Conservation (phyloP, 345 rosid genomes). For the Geranium rotundifolium region DNA sequence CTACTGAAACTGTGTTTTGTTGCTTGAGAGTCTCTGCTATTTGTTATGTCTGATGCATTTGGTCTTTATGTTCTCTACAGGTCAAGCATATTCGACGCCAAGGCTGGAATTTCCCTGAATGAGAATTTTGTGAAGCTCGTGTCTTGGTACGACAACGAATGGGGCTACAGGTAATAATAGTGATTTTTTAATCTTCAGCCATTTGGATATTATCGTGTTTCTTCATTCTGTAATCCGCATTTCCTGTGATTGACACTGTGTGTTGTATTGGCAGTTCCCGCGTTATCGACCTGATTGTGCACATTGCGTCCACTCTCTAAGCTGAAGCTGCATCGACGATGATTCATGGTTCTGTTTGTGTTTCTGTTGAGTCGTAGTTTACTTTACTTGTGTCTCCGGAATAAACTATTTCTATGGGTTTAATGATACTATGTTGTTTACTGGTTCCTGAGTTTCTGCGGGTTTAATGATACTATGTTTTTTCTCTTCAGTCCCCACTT, state of each 20-base stretch:
- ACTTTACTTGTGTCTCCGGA: no score
- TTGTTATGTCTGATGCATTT: no score
- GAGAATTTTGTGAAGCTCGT: not conserved
- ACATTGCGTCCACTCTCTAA: constrained; percentile 23
- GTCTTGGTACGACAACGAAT: not conserved
- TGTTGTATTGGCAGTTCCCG: constrained; percentile 36
- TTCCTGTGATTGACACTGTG: not conserved
- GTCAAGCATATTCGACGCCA: not conserved
- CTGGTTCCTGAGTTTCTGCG: no score
- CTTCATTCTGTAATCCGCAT: no score
- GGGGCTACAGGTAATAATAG: not conserved
- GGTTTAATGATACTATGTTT: no score
- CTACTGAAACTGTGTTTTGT: no score
- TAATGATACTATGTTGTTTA: no score
- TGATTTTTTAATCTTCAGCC: no score
- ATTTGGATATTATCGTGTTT: not conserved
- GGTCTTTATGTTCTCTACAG: not conserved
- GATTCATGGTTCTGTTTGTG: not conserved
- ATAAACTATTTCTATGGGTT: no score
- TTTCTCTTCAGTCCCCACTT: no score
- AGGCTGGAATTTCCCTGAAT: not conserved
- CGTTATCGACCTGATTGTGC: constrained; percentile 48
- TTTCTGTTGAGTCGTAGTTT: not conserved
- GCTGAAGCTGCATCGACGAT: not conserved
- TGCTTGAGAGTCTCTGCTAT: no score